These are phyloP conservation scores for Themeda triandra DNA, from an alignment of 176 grass and related monocot genomes.

Conservation along the genomic window DNA sequence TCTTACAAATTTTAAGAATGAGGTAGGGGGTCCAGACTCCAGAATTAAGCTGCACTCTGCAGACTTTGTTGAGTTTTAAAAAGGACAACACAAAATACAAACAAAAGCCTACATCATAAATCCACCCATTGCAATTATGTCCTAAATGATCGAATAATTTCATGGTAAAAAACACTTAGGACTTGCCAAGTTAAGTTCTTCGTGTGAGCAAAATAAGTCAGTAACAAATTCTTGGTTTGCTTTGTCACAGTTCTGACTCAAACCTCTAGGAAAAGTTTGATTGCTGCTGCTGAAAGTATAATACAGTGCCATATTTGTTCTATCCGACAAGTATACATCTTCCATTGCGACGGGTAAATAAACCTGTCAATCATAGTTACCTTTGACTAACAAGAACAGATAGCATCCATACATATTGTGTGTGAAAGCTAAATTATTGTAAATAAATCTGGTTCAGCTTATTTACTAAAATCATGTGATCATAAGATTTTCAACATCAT, in stretches of 20 bases:
- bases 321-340: background rate
- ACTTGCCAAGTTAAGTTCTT: background rate
- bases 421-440: background rate
- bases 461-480: background rate
- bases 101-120: background rate
- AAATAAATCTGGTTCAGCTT: background rate
- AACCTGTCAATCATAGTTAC: background rate
- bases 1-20: background rate
- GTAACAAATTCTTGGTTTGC: background rate
- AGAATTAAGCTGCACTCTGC: constrained; percentile 5
- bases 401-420: background rate
- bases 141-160: background rate
- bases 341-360: background rate
- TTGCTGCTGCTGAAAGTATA: background rate
- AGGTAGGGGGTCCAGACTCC: background rate
- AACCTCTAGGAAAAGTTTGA: constrained; percentile 7
- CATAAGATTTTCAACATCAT: background rate
- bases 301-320: constrained; percentile 1
- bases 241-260: background rate
- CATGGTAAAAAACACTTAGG: background rate
- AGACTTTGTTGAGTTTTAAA: constrained; percentile 10
- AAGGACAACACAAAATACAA: background rate
- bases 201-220: background rate
- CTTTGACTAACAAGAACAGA: constrained; percentile 1
- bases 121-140: background rate